Evolutionary conservation across 2,329 filamentous ascomycete genomes (phyloP), one percentile per base, ranked within the genome.

Genomic region (Epicoccum nigrum): DNA sequence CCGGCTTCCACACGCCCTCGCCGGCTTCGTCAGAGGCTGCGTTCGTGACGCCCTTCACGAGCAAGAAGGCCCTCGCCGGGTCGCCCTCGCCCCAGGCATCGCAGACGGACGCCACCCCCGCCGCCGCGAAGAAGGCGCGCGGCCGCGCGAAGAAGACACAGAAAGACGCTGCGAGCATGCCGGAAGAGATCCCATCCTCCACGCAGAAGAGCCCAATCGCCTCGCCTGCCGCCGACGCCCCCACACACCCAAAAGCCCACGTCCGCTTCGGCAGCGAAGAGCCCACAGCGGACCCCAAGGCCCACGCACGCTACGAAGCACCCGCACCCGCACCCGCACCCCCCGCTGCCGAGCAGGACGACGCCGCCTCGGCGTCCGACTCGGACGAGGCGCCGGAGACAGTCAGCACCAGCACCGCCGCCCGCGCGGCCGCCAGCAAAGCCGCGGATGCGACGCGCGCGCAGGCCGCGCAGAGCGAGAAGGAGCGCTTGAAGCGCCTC

Each of bases 351-450:
- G 7, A 35, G 32, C 47, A 51, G 8, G 43, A 56, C 17, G 57
- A 62, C 9, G 63, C 69, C 13, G 64, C 65, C 49, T 61, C 63
- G 12, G 64, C 53, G 25, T 66, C 58, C 55, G 70, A 72, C 55
- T 70, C 70, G 0, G 72, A 73, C 47, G 71, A 73, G 54, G 72
- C 70, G 6, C 71, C 73, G n/a, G 73, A 74, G 42, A 61, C 68
- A 12, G 63, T 74, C 42, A 71, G 69, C 7, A 65, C 66, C 16
- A 64, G 65, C 1, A 58, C 65, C 5, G 72, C 71, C 4, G 55
- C 61, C 13, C 65, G 68, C 52, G 63, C 63, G 11, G 59, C 62
- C 34, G 64, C 65, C 7, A 54, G 62, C 17, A 60, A 67, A 33
- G 63, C 23, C 23, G 23, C 64, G 42, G 69, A 71, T 28, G 64